A percentile compares a stretch with the other conserved stretches of the same genome.
Conservation (phyloP, 1,284 basidiomycete species). For the Pascua sp. region DNA sequence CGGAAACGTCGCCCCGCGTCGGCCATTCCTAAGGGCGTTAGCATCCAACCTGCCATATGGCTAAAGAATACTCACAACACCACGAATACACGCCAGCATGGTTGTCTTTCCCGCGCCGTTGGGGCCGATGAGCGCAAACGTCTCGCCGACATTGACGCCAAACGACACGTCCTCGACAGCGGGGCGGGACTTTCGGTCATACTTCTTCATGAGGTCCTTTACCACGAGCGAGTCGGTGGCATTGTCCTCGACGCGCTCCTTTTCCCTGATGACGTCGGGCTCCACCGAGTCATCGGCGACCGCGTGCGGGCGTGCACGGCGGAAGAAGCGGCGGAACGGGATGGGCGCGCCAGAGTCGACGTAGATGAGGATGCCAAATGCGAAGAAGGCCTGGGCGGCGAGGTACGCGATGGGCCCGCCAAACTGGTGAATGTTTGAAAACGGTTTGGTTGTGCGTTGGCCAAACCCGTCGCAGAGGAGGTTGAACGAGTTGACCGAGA, state of each 20-base stretch:
- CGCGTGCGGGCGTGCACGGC: not conserved
- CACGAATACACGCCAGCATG: conserved; percentile 47
- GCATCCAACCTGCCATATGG: not conserved
- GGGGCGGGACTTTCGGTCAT: conserved; percentile 52
- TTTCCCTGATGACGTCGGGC: conserved; percentile 58
- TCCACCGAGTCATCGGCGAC: not conserved
- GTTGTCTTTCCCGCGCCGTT: conserved; percentile 77
- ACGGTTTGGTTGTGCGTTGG: conserved; percentile 53
- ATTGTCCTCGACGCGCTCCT: conserved; percentile 48
- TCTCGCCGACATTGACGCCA: conserved; percentile 61
- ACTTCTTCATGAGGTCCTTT: conserved; percentile 64
- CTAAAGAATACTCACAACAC: conserved; percentile 18
- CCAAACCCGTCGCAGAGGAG: conserved; percentile 64
- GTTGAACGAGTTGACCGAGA: conserved; percentile 72
- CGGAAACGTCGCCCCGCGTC: conserved; percentile 64
- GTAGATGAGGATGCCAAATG: conserved; percentile 60
- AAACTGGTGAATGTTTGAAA: conserved; percentile 59
- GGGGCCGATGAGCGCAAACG: conserved; percentile 71
- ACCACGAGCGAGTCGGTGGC: conserved; percentile 61
- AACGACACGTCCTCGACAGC: conserved; percentile 72
- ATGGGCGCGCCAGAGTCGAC: conserved; percentile 59
- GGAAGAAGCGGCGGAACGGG: conserved; percentile 26
- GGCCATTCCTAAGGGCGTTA: conserved; percentile 28
- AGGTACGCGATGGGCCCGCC: conserved; percentile 74
- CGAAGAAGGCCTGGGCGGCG: conserved; percentile 57